Evolutionary conservation across 2,329 filamentous ascomycete genomes (phyloP).

Genomic region (Aspergillus aculeatus): DNA sequence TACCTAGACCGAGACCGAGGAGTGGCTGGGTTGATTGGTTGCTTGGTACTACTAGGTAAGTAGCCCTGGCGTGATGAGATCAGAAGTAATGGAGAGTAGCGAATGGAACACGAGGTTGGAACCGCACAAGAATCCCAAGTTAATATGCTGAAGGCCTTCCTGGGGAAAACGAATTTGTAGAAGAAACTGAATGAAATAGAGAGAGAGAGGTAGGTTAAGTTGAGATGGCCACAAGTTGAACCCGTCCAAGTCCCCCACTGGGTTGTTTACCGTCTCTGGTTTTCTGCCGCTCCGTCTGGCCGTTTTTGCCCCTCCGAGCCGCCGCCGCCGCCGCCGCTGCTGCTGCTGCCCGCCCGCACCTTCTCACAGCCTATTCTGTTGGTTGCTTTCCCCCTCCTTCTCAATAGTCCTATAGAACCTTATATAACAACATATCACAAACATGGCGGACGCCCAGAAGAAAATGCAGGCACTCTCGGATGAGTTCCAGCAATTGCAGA

Average conservation of each 20-base stretch:
- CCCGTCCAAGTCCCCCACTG: conserved; percentile 3
- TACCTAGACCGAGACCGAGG: background rate
- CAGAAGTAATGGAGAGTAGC: no score
- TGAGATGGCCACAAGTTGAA: conserved; percentile 12
- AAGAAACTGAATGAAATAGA: no score
- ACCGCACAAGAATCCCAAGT: no score
- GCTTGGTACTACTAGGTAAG: conserved; percentile 6
- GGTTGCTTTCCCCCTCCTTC: conserved; percentile 14
- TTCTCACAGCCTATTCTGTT: no score
- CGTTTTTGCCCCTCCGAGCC: conserved; percentile 29
- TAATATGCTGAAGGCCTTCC: no score
- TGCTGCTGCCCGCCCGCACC: conserved; percentile 23
- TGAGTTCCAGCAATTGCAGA: conserved; percentile 82
- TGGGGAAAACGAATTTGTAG: no score
- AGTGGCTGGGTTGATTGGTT: conserved; percentile 11
- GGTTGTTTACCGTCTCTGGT: conserved; percentile 20
- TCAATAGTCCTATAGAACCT: background rate
- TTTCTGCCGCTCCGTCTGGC: conserved; percentile 15
- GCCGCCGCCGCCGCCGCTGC: background rate
- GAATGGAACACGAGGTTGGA: no score
- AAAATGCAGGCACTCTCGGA: conserved; percentile 80
- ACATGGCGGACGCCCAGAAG: conserved; percentile 72
- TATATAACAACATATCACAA: conserved; percentile 5
- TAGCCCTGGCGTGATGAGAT: background rate
- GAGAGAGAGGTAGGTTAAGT: background rate